These are phyloP conservation scores for Serendipita sp. DNA, from an alignment of 768 basidiomycete genomes.

Conservation along the genomic window DNA sequence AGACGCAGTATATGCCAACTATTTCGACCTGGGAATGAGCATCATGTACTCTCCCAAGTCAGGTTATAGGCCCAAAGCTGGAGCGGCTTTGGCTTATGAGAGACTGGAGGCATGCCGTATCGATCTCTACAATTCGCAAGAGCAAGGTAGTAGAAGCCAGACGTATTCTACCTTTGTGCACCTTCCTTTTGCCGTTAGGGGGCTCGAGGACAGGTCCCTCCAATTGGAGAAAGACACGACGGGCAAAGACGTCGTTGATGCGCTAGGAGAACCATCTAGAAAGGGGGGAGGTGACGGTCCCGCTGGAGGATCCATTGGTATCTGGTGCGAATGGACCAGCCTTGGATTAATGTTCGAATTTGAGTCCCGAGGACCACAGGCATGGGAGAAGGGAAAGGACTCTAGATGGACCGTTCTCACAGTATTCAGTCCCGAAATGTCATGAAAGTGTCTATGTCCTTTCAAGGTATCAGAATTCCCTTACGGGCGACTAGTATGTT, in stretches of 20 bases:
- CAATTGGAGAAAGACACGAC: conserved; percentile 35
- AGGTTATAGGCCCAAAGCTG: conserved; percentile 41
- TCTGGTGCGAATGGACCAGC: conserved; percentile 86
- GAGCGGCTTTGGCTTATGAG: conserved; percentile 31
- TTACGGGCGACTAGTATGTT: no score
- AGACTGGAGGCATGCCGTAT: conserved; percentile 49
- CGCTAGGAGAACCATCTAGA: conserved; percentile 70
- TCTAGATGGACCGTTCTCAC: conserved; percentile 65
- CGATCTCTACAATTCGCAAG: conserved; percentile 60
- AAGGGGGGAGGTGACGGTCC: conserved; percentile 86
- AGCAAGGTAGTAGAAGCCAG: not conserved
- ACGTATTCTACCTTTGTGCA: not conserved
- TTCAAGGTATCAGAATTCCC: no score
- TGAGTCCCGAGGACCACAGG: conserved; percentile 61
- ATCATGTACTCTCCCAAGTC: conserved; percentile 54
- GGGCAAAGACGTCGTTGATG: conserved; percentile 62
- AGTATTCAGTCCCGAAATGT: conserved; percentile 26
- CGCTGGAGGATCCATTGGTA: conserved; percentile 68
- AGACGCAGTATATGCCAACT: conserved; percentile 80
- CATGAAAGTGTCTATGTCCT: not conserved
- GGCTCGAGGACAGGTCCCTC: conserved; percentile 17
- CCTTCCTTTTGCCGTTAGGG: not conserved
- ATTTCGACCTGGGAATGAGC: conserved; percentile 63
- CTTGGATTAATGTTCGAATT: conserved; percentile 78
- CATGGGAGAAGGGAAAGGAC: conserved; percentile 78